Evolutionary conservation across 495 filamentous ascomycete genomes (phyloP).

Genomic region (Aspergillus saccharolyticus): DNA sequence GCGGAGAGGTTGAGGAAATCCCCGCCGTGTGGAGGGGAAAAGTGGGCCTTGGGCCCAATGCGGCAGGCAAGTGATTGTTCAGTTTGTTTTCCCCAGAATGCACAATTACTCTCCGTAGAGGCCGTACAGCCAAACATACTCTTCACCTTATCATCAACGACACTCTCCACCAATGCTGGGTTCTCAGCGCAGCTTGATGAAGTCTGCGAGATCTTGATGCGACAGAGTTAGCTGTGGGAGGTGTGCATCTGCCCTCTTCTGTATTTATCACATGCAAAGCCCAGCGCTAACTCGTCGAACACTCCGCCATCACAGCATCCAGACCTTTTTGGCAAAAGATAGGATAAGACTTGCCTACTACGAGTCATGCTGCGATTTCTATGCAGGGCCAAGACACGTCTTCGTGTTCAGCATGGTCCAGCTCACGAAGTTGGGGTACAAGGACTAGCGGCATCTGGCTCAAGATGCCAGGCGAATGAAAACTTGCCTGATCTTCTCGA

Average conservation of each 20-base stretch:
- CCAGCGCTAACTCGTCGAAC: not conserved
- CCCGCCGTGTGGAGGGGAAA: not conserved
- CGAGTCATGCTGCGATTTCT: not conserved
- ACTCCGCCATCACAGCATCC: not conserved
- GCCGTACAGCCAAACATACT: too few relatives aligned
- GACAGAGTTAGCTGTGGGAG: too few relatives aligned
- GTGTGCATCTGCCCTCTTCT: not conserved
- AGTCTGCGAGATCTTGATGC: too few relatives aligned
- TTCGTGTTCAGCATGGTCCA: not conserved
- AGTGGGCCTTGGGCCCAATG: not conserved
- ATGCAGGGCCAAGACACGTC: not conserved
- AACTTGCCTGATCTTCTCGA: not conserved
- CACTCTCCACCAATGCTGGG: not conserved
- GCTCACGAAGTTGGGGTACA: not conserved
- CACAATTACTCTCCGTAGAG: too few relatives aligned
- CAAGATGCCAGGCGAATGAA: not conserved
- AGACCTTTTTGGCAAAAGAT: not conserved
- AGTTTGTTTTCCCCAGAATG: not conserved
- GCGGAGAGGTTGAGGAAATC: not conserved
- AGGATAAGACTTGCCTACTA: not conserved
- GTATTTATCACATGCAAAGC: not conserved
- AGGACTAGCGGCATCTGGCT: not conserved
- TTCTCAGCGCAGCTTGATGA: too few relatives aligned
- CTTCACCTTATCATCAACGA: not conserved
- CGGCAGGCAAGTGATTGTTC: not conserved